Percentiles rank a stretch among this genome's conserved stretches.
These are phyloP conservation scores for Sequoia sempervirens DNA, from an alignment of 75 land plant genomes.

Conservation along the genomic window DNA sequence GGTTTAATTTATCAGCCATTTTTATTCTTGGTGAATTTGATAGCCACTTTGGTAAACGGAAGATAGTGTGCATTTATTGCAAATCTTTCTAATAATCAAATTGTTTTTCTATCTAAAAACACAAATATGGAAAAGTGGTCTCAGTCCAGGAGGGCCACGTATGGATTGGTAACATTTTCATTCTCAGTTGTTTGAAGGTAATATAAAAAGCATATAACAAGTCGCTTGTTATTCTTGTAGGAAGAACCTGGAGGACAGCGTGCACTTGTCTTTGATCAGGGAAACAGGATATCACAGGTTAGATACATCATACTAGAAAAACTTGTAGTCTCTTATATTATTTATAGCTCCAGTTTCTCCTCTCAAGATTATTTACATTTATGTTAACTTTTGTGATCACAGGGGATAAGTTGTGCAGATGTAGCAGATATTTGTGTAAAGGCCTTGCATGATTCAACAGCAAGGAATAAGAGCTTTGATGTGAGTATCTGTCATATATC, in stretches of 20 bases:
- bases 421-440: conserved; percentile 99
- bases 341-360: background rate
- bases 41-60: background rate
- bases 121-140: background rate
- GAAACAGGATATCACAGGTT: conserved; percentile 93
- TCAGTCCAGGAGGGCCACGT: background rate
- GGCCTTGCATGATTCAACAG: conserved; percentile 94
- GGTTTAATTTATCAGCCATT: conserved; percentile 28
- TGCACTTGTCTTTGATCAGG: conserved; percentile 96
- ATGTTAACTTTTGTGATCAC: conserved; percentile 3
- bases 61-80: background rate
- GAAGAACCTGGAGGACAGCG: conserved; percentile 99
- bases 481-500: conserved; percentile 31
- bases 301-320: background rate
- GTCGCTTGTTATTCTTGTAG: conserved; percentile 30
- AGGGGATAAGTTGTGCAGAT: conserved; percentile 99
- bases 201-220: conserved; percentile 4
- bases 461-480: conserved; percentile 98
- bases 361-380: background rate
- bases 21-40: background rate
- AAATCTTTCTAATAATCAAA: background rate
- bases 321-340: background rate
- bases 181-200: background rate
- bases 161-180: background rate
- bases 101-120: background rate